Conservation (phyloP, 2,329 filamentous ascomycete genomes). For the Geosmithia morbida region DNA sequence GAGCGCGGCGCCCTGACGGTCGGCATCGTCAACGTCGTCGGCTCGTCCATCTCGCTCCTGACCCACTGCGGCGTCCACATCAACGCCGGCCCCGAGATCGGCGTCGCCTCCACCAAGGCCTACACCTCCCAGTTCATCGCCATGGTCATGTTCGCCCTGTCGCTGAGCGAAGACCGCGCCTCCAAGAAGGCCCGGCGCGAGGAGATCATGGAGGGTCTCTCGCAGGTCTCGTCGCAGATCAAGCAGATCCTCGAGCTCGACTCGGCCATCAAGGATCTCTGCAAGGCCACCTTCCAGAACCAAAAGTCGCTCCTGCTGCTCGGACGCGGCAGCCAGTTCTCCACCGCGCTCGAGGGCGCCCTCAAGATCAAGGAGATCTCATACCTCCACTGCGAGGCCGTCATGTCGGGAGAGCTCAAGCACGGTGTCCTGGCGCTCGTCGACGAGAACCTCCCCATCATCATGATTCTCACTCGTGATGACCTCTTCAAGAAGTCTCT, state of each 20-base stretch:
- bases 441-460: conserved; percentile 96
- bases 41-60: conserved; percentile 94
- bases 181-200: conserved; percentile 85
- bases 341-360: conserved; percentile 91
- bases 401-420: conserved; percentile 99
- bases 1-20: conserved; percentile 95
- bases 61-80: conserved; percentile 99
- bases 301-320: conserved; percentile 92
- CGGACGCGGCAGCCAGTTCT: conserved; percentile 90
- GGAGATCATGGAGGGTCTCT: conserved; percentile 91
- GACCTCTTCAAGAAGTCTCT: conserved; percentile 97
- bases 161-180: conserved; percentile 87
- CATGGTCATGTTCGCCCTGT: conserved; percentile 99
- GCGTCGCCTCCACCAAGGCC: conserved; percentile 97
- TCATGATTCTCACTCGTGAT: conserved; percentile 98
- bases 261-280: conserved; percentile 86
- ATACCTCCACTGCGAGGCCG: conserved; percentile 97
- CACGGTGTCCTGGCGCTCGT: conserved; percentile 95
- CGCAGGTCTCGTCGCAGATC: conserved; percentile 81
- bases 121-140: conserved; percentile 99
- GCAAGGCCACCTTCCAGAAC: conserved; percentile 83
- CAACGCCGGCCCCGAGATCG: conserved; percentile 96
- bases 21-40: conserved; percentile 96
- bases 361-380: conserved; percentile 99
- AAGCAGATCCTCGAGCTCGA: conserved; percentile 83